Percentiles rank a stretch among this genome's conserved stretches.
phyloP scores from a whole-genome alignment of 805 yeast genomes.

The Debaryomyces hansenii region DNA sequence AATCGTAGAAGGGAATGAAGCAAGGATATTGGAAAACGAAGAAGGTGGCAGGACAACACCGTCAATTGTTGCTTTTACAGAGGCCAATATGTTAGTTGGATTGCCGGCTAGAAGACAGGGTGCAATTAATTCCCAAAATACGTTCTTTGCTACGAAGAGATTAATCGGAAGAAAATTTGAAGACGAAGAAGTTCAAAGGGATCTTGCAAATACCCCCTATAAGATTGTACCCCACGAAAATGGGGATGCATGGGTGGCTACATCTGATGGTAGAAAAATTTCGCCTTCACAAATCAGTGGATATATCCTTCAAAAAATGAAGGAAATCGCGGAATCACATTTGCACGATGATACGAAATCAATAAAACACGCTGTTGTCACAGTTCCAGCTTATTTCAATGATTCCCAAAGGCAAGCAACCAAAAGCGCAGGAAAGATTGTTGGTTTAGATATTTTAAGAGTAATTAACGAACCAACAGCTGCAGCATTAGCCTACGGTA shows the following conservation, averaged over 20 bases:
- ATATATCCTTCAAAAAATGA: constrained; percentile 62
- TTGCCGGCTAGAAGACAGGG: constrained; percentile 77
- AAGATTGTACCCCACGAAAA: constrained; percentile 56
- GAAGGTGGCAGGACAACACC: constrained; percentile 83
- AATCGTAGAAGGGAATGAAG: constrained; percentile 60
- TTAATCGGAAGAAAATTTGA: constrained; percentile 70
- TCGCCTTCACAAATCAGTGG: constrained; percentile 78
- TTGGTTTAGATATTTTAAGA: constrained; percentile 74
- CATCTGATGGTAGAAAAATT: constrained; percentile 43
- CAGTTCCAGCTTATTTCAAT: constrained; percentile 84
- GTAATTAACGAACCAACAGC: constrained; percentile 86
- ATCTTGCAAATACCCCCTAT: constrained; percentile 62
- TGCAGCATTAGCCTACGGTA: constrained; percentile 80
- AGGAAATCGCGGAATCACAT: constrained; percentile 60
- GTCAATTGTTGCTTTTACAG: constrained; percentile 64
- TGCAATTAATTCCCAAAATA: constrained; percentile 69
- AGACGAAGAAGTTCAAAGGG: constrained; percentile 71
- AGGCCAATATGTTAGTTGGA: constrained; percentile 56
- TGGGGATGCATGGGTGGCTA: constrained; percentile 70
- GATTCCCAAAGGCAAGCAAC: constrained; percentile 81
- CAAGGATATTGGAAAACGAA: constrained; percentile 70
- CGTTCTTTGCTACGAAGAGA: constrained; percentile 81
- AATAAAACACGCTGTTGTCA: constrained; percentile 72
- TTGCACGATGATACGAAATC: constrained; percentile 25
- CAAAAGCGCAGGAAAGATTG: constrained; percentile 72